Evolutionary conservation across 768 basidiomycete species (phyloP), one percentile per base, ranked within the genome.

Genomic region (Phanerochaete carnosa): DNA sequence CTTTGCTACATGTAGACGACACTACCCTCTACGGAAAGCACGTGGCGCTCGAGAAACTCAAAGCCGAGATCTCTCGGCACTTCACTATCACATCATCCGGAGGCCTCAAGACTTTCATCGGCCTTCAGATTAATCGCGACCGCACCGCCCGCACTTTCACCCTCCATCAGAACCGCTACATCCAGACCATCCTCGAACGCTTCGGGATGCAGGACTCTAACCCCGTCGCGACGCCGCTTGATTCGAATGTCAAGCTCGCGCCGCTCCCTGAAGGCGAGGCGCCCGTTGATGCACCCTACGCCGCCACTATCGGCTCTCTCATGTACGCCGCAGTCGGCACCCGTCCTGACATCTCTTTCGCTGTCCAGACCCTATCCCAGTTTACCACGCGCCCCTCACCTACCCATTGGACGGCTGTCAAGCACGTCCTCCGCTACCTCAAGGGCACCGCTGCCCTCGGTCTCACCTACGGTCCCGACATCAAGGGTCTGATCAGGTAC

Each of bases 331-430:
- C 73, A 16, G 52, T 73, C 13, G 66, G 63, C n/a, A 75, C 72
- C 26, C 62, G 71, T 32, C 74, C 74, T 4, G 76, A 76, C 65
- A 72, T 76, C 29, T 57, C 70, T 1, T 70, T 64, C 59, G 66
- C 71, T 28, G 69, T 72, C 7, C 59, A 61, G 6, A 55, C 61
- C 8, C 69, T 74, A 25, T 58, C 55, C 37, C 67, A 70, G 25
- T 73, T 71, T 53, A 59, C 59, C 16, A 49, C 43, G 6, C 63
- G 65, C 32, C 70, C 73, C 35, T 73, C 72, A 0, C 25, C 46
- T 8, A 32, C 22, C 0, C 79, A 80, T 62, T 77, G 75, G 77
- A 65, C 70, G 23, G 74, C 74, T 5, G 70, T 74, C 26, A 74
- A 76, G 52, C 72, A 72, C 50, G 47, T 79, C 50, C 65, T 76